Evolutionary conservation across 768 basidiomycete genomes (phyloP).

Genomic region (Amylocystis lapponica): DNA sequence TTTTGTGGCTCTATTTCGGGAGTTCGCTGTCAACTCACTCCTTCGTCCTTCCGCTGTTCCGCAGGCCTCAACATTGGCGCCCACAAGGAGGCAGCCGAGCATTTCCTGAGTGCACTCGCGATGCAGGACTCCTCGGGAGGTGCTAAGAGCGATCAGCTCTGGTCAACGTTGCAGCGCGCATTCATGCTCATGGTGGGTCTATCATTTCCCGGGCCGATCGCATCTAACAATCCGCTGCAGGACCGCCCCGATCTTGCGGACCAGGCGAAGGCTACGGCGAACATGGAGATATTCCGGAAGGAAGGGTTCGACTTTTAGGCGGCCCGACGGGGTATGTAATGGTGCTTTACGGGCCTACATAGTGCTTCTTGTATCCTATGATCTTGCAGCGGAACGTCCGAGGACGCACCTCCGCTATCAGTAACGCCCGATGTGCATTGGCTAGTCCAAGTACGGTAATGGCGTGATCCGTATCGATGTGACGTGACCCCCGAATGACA

Average conservation of each 20-base stretch:
- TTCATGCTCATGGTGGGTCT: constrained; percentile 71
- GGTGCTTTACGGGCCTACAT: background rate
- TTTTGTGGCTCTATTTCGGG: background rate
- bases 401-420: no score
- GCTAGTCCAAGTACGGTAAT: constrained; percentile 4
- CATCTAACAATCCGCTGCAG: constrained; percentile 32
- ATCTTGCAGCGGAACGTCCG: no score
- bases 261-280: constrained; percentile 55
- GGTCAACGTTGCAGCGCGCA: constrained; percentile 83
- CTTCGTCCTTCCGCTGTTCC: constrained; percentile 1
- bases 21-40: background rate
- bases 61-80: constrained; percentile 94
- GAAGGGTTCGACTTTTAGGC: constrained; percentile 82
- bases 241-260: constrained; percentile 80
- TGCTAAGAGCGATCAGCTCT: constrained; percentile 78
- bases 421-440: no score
- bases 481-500: constrained; percentile 10
- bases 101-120: constrained; percentile 80
- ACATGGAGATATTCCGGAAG: constrained; percentile 67
- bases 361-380: constrained; percentile 7
- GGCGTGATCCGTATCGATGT: constrained; percentile 19
- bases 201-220: background rate
- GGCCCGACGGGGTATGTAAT: no score
- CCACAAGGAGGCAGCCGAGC: constrained; percentile 92
- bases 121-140: constrained; percentile 68